phyloP scores from a whole-genome alignment of 305 asterid genomes.

The Rubia balearica region DNA sequence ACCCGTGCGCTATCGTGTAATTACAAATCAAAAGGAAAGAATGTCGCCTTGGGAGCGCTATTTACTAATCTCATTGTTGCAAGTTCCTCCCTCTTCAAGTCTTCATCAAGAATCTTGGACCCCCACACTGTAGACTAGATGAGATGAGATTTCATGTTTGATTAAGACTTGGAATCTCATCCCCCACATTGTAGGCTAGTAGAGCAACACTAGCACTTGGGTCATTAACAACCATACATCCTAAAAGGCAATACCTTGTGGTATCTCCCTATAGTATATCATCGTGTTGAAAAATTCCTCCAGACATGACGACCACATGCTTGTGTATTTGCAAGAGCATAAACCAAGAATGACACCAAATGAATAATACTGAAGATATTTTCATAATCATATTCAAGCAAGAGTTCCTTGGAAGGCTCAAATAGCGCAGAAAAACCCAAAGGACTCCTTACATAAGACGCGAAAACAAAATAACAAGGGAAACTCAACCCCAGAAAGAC shows the following conservation, averaged over 20 bases:
- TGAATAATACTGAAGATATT: neutral
- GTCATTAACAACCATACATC: neutral
- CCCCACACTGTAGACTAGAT: neutral
- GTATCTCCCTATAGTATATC: neutral
- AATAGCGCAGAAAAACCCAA: constrained; percentile 60
- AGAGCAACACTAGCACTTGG: neutral
- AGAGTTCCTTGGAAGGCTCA: constrained; percentile 45
- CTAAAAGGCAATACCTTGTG: neutral
- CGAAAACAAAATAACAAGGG: constrained; percentile 8
- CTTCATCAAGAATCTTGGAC: neutral
- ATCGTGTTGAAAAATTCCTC: neutral
- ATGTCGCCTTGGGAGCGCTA: too few relatives aligned
- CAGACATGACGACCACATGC: neutral
- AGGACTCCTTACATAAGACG: constrained; percentile 15
- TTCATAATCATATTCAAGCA: constrained; percentile 3
- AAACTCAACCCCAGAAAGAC: constrained; percentile 5
- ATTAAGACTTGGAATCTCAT: neutral
- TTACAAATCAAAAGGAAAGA: too few relatives aligned
- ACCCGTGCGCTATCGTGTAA: too few relatives aligned
- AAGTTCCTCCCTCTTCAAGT: neutral
- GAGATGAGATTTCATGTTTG: neutral
- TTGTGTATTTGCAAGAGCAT: neutral
- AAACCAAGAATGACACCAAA: neutral
- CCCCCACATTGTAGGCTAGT: neutral
- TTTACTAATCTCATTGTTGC: too few relatives aligned